These are phyloP conservation scores for Beauveria medogensis DNA, from an alignment of 2,329 filamentous ascomycete species.

Conservation along the genomic window DNA sequence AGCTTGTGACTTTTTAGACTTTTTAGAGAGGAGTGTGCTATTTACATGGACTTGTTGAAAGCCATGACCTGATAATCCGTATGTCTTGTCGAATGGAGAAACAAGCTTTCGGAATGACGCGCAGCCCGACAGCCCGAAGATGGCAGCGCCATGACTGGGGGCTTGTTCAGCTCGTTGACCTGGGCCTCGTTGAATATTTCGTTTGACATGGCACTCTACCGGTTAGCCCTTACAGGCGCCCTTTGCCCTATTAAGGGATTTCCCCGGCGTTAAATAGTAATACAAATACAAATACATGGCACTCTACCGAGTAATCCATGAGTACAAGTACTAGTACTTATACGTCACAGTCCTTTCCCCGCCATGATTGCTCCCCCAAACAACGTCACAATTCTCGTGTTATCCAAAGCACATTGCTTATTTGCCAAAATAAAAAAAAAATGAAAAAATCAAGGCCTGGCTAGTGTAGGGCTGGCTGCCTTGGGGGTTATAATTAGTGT, in stretches of 20 bases:
- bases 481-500: neutral
- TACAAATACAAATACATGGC: too few relatives aligned
- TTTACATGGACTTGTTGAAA: neutral
- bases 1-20: neutral
- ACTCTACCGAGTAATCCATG: too few relatives aligned
- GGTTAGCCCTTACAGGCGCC: too few relatives aligned
- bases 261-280: too few relatives aligned
- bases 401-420: neutral
- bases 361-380: neutral
- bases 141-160: neutral
- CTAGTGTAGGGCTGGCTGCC: neutral
- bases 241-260: too few relatives aligned
- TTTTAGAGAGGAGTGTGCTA: neutral
- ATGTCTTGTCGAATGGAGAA: neutral
- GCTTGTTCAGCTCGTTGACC: neutral
- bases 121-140: neutral
- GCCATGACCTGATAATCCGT: neutral
- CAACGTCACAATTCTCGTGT: neutral
- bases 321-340: too few relatives aligned
- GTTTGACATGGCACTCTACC: too few relatives aligned
- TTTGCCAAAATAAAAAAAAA: neutral
- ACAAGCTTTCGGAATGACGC: neutral
- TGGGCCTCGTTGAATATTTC: neutral
- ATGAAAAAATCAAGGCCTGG: neutral
- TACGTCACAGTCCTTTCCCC: neutral